A percentile compares a stretch with the other conserved stretches of the same genome.
Evolutionary conservation across 495 filamentous ascomycete genomes (phyloP).

Genomic region (Trichoderma parareesei): DNA sequence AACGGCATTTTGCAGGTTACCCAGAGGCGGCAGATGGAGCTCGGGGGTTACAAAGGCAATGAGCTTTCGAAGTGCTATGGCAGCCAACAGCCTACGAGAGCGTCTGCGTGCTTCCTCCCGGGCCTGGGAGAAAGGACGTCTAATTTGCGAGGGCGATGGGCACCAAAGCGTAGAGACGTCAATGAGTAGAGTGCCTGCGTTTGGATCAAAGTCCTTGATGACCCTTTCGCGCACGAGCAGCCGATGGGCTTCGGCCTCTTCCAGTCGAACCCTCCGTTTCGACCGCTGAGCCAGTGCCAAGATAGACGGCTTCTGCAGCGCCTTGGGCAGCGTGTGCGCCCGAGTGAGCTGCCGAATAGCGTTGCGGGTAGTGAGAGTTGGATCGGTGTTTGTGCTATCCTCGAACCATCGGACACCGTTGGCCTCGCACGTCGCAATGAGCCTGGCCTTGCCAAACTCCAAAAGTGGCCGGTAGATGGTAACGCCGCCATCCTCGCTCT

Average conservation of each 20-base stretch:
- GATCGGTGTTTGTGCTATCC: constrained; percentile 78
- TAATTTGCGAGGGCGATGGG: background rate
- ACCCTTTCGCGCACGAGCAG: constrained; percentile 21
- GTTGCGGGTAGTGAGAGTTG: constrained; percentile 70
- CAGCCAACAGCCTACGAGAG: constrained; percentile 30
- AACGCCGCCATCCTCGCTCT: constrained; percentile 61
- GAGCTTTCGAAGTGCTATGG: constrained; percentile 30
- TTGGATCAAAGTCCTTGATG: constrained; percentile 32
- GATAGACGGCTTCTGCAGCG: constrained; percentile 58
- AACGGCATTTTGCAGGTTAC: constrained; percentile 28
- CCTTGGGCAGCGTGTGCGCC: constrained; percentile 53
- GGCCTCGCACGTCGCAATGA: constrained; percentile 64
- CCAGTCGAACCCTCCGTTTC: constrained; percentile 19
- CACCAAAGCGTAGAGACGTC: constrained; percentile 12
- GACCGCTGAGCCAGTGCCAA: constrained; percentile 42
- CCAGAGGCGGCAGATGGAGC: constrained; percentile 21
- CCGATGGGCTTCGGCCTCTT: constrained; percentile 28
- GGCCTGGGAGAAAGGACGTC: constrained; percentile 18
- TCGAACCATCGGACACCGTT: constrained; percentile 65
- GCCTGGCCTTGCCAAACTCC: constrained; percentile 57
- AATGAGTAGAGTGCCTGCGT: constrained; percentile 33
- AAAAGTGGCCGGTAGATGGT: constrained; percentile 69
- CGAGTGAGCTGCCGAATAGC: constrained; percentile 61
- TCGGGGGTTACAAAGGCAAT: constrained; percentile 33
- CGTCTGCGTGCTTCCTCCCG: constrained; percentile 21